Percentiles rank a stretch among this genome's conserved stretches.
phyloP scores from a whole-genome alignment of 257 asterid species.

The Scutellaria galericulata region DNA sequence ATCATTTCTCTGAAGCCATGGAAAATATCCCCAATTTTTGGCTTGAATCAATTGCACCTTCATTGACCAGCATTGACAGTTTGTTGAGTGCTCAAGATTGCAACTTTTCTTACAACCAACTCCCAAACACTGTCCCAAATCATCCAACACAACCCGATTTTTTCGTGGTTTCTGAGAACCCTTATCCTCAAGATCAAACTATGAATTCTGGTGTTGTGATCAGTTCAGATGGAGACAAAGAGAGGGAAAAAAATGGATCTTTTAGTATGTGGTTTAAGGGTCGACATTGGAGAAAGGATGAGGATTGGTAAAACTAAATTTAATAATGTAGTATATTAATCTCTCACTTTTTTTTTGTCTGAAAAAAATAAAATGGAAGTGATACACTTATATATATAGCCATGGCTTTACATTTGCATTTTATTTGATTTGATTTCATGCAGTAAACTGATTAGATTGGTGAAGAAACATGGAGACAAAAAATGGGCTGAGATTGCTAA shows the following conservation, averaged over 20 bases:
- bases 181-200: too few species aligned
- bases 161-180: neutral
- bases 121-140: conserved; percentile 15
- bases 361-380: too few species aligned
- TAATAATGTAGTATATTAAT: too few species aligned
- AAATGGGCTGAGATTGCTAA: conserved; percentile 71
- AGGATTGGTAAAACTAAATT: too few species aligned
- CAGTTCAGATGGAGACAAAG: neutral
- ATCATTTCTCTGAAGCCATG: conserved; percentile 28
- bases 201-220: too few species aligned
- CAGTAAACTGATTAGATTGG: conserved; percentile 56
- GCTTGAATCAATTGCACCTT: conserved; percentile 38
- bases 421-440: neutral
- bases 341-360: too few species aligned
- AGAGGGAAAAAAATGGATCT: conserved; percentile 27
- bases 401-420: too few species aligned
- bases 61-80: conserved; percentile 43
- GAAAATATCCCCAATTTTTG: conserved; percentile 29
- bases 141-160: neutral
- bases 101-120: conserved; percentile 30
- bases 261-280: conserved; percentile 55
- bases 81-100: conserved; percentile 42
- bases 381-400: too few species aligned
- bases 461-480: conserved; percentile 49
- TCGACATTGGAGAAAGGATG: conserved; percentile 54